phyloP scores from a whole-genome alignment of 2,329 filamentous ascomycete species.

The Curvularia verruculosa region DNA sequence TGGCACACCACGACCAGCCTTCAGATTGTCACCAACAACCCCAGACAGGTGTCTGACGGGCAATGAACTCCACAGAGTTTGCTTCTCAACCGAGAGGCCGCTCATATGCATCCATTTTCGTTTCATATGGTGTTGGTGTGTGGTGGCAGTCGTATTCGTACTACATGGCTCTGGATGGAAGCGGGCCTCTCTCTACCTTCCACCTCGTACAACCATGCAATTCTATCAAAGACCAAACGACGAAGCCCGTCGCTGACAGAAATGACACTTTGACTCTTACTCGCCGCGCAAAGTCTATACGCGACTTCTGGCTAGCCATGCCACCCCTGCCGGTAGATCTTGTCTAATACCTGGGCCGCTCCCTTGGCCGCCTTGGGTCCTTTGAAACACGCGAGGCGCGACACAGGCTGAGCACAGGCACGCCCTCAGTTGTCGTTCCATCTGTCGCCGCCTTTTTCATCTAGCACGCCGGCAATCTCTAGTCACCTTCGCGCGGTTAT shows the following conservation, averaged over 20 bases:
- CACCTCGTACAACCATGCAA: neutral
- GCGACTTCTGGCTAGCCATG: neutral
- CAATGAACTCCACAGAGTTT: conserved; percentile 23
- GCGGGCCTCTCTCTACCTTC: neutral
- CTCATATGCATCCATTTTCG: conserved; percentile 25
- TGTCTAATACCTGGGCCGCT: conserved; percentile 23
- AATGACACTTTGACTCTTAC: conserved; percentile 3
- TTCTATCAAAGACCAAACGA: neutral
- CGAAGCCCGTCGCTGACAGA: conserved; percentile 2
- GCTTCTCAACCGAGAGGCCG: conserved; percentile 21
- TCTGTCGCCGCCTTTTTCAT: conserved; percentile 7
- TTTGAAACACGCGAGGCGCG: conserved; percentile 32
- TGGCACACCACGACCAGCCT: neutral
- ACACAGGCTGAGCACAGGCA: conserved; percentile 25
- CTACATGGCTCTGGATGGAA: neutral
- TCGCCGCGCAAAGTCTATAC: neutral
- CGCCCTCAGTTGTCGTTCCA: conserved; percentile 12
- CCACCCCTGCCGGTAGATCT: conserved; percentile 24
- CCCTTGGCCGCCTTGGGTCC: conserved; percentile 34
- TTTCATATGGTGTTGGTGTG: neutral
- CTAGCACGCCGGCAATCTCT: conserved; percentile 5
- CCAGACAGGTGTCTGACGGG: conserved; percentile 19
- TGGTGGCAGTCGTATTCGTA: neutral
- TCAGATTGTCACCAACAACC: neutral
- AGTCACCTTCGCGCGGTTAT: neutral